These are phyloP conservation scores for Francoa sonchifolia DNA, from an alignment of 441 rosid genomes.

Conservation along the genomic window DNA sequence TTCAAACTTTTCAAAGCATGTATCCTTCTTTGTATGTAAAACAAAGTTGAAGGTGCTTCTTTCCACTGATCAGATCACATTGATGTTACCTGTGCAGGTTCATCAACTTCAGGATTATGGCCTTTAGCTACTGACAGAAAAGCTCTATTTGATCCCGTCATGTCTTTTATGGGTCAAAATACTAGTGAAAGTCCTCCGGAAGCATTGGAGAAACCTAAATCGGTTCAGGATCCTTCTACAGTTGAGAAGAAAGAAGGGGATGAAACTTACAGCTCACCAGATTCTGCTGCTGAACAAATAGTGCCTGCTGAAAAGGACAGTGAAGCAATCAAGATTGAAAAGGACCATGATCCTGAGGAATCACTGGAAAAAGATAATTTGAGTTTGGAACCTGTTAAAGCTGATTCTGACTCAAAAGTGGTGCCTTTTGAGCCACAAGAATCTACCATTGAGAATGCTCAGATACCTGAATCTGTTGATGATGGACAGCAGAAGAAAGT, in stretches of 20 bases:
- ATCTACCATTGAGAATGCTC: slow-evolving; percentile 15
- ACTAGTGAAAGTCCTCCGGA: slow-evolving; percentile 30
- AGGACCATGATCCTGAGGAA: slow-evolving; percentile 22
- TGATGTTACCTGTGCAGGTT: slow-evolving; percentile 1
- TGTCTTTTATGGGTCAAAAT: slow-evolving; percentile 69
- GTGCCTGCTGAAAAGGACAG: slow-evolving; percentile 28
- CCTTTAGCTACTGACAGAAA: slow-evolving; percentile 27
- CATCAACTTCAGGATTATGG: slow-evolving; percentile 62
- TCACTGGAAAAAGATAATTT: slow-evolving; percentile 24
- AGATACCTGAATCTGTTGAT: slow-evolving; percentile 20
- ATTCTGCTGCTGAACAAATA: slow-evolving; percentile 14
- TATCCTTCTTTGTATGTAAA: no score
- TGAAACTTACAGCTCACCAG: slow-evolving; percentile 18
- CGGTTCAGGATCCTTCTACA: slow-evolving; percentile 18
- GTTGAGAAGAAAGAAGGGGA: slow-evolving; percentile 28
- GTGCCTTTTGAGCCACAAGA: slow-evolving; percentile 30
- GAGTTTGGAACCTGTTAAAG: slow-evolving; percentile 25
- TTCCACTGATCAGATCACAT: slow-evolving; percentile 5
- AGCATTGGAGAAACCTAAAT: slow-evolving; percentile 25
- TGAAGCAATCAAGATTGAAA: slow-evolving; percentile 15
- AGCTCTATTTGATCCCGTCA: slow-evolving; percentile 43
- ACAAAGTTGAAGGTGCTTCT: neutral
- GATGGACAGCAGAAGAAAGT: slow-evolving; percentile 25
- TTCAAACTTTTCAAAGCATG: no score
- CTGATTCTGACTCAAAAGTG: slow-evolving; percentile 26